A percentile compares a stretch with the other conserved stretches of the same genome.
Evolutionary conservation across 1,139 yeast species (phyloP).

Genomic region (Trichomonascaceae sp.): DNA sequence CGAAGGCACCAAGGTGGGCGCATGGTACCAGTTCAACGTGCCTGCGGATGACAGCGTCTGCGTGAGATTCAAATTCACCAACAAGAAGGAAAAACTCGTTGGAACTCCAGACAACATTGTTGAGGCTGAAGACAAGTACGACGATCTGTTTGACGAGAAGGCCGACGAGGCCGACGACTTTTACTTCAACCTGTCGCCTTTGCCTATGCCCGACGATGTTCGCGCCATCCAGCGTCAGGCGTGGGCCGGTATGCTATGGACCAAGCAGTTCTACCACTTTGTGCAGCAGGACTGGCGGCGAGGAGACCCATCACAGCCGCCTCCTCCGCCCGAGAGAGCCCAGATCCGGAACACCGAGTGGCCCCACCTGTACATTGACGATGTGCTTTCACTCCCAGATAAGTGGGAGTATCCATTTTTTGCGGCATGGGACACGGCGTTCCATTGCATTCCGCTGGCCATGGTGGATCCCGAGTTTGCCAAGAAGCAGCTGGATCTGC

Average conservation of each 20-base stretch:
- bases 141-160: constrained; percentile 57
- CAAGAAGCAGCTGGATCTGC: constrained; percentile 72
- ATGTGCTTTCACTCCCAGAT: constrained; percentile 82
- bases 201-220: constrained; percentile 73
- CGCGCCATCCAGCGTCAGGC: constrained; percentile 89
- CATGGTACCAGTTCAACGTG: constrained; percentile 73
- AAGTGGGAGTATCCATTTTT: constrained; percentile 97
- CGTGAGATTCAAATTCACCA: constrained; percentile 62
- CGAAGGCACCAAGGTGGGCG: constrained; percentile 65
- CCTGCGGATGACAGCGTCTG: constrained; percentile 88
- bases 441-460: constrained; percentile 89
- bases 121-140: constrained; percentile 62
- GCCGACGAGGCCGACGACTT: constrained; percentile 89
- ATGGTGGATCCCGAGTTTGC: constrained; percentile 95
- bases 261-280: constrained; percentile 84
- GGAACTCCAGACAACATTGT: constrained; percentile 25
- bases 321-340: constrained; percentile 71
- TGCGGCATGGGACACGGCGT: constrained; percentile 97
- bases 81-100: constrained; percentile 10
- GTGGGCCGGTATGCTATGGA: constrained; percentile 89
- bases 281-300: constrained; percentile 79
- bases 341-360: constrained; percentile 79
- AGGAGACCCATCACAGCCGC: constrained; percentile 72
- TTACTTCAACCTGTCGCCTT: constrained; percentile 80
- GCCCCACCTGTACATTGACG: constrained; percentile 84